These are phyloP conservation scores for Tripidium arundinaceum DNA, from an alignment of 202 grass and related monocot species.

Conservation along the genomic window DNA sequence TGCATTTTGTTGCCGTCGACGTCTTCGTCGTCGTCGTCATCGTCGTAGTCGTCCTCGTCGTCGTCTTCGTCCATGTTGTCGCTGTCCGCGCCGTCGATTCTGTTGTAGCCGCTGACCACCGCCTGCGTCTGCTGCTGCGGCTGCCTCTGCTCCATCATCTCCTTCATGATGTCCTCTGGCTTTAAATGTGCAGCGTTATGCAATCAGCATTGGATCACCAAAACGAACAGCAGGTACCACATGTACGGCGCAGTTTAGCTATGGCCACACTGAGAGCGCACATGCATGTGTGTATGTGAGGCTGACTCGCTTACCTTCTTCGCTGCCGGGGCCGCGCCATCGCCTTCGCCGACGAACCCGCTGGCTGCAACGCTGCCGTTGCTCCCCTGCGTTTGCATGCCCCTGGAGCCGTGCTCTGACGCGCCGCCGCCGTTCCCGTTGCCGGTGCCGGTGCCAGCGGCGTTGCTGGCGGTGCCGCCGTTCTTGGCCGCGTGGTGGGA, in stretches of 20 bases:
- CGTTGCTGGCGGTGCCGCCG: slow-evolving; percentile 13
- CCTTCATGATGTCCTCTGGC: slow-evolving; percentile 81
- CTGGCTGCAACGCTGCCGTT: slow-evolving; percentile 40
- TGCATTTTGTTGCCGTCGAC: slow-evolving; percentile 54
- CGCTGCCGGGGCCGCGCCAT: slow-evolving; percentile 9
- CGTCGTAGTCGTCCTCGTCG: slow-evolving; percentile 34
- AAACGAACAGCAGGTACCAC: slow-evolving; percentile 54
- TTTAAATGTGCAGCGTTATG: slow-evolving; percentile 63
- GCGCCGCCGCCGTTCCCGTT: slow-evolving; percentile 22
- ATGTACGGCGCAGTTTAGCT: slow-evolving; percentile 45
- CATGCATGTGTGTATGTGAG: background rate
- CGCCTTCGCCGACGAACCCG: slow-evolving; percentile 31
- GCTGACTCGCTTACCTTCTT: slow-evolving; percentile 51
- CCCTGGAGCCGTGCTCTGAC: slow-evolving; percentile 13
- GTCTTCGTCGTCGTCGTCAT: slow-evolving; percentile 49
- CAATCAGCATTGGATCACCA: slow-evolving; percentile 69
- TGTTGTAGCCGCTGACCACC: slow-evolving; percentile 43
- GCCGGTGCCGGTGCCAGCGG: slow-evolving; percentile 16
- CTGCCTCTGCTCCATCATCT: slow-evolving; percentile 57
- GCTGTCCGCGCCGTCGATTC: slow-evolving; percentile 42
- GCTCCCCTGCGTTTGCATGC: slow-evolving; percentile 46
- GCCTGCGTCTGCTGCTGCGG: slow-evolving; percentile 26
- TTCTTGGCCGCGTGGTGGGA: slow-evolving; percentile 34
- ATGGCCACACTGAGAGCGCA: slow-evolving; percentile 32
- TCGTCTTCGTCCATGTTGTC: slow-evolving; percentile 62